phyloP scores from a whole-genome alignment of 2,329 filamentous ascomycete species.

The Alternaria hordeiaustralica region DNA sequence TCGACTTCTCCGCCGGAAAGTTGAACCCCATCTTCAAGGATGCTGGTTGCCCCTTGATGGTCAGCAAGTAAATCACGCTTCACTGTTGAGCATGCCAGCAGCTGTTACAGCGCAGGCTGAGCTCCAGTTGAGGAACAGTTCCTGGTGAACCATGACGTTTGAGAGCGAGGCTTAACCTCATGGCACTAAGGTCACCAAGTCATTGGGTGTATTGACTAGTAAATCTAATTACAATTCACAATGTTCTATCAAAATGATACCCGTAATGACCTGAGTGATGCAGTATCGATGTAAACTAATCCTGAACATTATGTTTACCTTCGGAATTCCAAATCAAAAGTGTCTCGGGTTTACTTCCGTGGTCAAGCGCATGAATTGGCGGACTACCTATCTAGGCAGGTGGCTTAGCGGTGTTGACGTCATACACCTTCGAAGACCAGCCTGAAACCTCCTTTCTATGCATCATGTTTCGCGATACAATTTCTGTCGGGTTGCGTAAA shows the following conservation, averaged over 20 bases:
- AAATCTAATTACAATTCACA: background rate
- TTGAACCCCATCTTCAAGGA: constrained; percentile 34
- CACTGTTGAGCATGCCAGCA: background rate
- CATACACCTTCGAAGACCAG: background rate
- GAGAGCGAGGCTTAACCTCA: background rate
- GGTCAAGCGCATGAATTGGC: background rate
- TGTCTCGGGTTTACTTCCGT: background rate
- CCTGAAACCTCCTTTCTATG: background rate
- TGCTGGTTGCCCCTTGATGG: constrained; percentile 50
- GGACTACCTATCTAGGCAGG: background rate
- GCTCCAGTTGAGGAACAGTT: background rate
- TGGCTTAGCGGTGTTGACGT: background rate
- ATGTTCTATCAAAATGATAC: background rate
- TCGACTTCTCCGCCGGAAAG: constrained; percentile 26
- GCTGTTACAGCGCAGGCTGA: background rate
- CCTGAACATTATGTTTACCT: too few species aligned
- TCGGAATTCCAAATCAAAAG: background rate
- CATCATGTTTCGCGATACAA: background rate
- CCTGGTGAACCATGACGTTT: background rate
- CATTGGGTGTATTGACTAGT: background rate
- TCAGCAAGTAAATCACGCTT: background rate
- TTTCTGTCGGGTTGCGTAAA: background rate
- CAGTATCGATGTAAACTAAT: background rate
- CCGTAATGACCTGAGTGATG: too few species aligned
- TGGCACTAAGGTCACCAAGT: background rate